Evolutionary conservation across 106 monocot genomes (phyloP), one percentile per base, ranked within the genome.

Genomic region (Apostasia ramifera): DNA sequence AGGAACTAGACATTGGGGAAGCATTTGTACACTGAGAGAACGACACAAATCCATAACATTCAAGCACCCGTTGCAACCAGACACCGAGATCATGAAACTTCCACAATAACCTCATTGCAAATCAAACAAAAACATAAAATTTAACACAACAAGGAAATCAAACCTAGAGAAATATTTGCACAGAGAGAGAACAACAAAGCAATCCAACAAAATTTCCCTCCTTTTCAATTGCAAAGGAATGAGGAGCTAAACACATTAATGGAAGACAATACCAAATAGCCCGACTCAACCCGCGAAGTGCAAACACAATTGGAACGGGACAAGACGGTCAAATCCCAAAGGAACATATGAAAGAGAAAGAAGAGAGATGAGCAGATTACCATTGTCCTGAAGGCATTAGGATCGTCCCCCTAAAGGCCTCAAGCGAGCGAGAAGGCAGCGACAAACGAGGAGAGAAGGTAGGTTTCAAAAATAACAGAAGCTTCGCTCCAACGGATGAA

Each of bases 381-480:
- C 59, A 59, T 59, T 59, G 59, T 40, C 59, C 59, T 59, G 26
- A 59, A 59, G 59, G 40, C 59, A 40, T 59, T 59, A 40, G 40
- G 59, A 59, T 8, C 40, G 59, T 41, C 9, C 59, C 40, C 40
- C 59, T 6, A 9, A 1, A 8, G 9, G 40, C 8, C 38, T 3
- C 40, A 9, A 59, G 59, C 59, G 40, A 37, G 59, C 59, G 1
- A 26, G 26, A 26, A 26, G 26, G 26, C 26, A 26, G 26, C 26
- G 26, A 26, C 0, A 26, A 26, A 26, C 26, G 59, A 59, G 59
- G 9, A 59, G 59, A 41, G 40, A 59, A 38, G 40, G 7, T 59
- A 59, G 51, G 59, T 59, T 41, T 59, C 8, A 59, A 59, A 59
- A 59, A 59, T 59, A 59, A 59, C 59, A 59, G 59, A 59, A 59